Conservation (phyloP, 306 rosid species). For the Cajanus cajan region DNA sequence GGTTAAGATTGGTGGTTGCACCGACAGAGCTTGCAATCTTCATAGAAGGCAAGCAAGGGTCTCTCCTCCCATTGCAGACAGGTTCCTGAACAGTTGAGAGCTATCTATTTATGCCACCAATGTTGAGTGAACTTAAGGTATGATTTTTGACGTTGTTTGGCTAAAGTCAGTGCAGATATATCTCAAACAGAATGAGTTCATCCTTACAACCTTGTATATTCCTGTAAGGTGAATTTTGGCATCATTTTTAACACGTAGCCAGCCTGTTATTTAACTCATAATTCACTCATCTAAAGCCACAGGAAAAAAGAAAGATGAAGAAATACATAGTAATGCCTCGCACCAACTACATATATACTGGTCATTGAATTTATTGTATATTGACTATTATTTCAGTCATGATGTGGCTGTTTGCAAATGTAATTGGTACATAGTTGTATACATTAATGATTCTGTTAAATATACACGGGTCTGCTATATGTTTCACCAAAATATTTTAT, state of each 20-base stretch:
- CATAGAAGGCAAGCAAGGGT: conserved; percentile 65
- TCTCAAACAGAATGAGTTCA: conserved; percentile 40
- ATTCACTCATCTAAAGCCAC: conserved; percentile 34
- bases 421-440: conserved; percentile 49
- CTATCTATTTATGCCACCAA: conserved; percentile 27
- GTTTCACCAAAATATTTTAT: conserved; percentile 27
- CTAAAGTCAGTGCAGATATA: conserved; percentile 41
- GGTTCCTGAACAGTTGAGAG: conserved; percentile 35
- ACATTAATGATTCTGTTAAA: conserved; percentile 38
- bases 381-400: conserved; percentile 45
- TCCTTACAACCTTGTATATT: conserved; percentile 56
- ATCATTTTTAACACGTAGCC: conserved; percentile 41
- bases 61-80: conserved; percentile 65
- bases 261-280: conserved; percentile 40
- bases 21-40: conserved; percentile 79
- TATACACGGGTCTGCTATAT: conserved; percentile 22
- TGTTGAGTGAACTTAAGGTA: conserved; percentile 34
- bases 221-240: conserved; percentile 51
- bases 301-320: conserved; percentile 31
- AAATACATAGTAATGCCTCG: conserved; percentile 39
- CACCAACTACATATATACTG: conserved; percentile 31
- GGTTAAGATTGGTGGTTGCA: conserved; percentile 94
- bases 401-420: conserved; percentile 46
- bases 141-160: conserved; percentile 26
- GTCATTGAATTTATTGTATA: conserved; percentile 55